Conservation (phyloP, 176 grass and related monocot species). For the Stipa capillata region DNA sequence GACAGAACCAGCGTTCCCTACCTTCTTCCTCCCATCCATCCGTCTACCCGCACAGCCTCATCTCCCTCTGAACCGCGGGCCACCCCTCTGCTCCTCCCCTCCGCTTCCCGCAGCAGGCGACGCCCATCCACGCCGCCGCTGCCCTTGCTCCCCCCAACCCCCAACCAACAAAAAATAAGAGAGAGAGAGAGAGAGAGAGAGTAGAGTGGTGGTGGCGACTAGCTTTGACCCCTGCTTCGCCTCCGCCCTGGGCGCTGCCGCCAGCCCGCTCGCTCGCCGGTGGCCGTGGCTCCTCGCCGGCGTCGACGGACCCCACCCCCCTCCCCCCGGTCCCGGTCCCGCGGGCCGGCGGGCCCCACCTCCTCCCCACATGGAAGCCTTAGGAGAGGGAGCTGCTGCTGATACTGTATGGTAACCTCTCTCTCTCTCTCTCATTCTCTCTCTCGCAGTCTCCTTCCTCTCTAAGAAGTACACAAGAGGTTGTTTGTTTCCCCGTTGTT, state of each 20-base stretch:
- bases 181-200: accelerated
- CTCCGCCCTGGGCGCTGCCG: no score
- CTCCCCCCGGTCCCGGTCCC: background rate
- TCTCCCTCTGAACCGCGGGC: background rate
- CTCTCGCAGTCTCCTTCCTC: background rate
- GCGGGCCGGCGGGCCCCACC: background rate
- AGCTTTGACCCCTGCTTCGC: background rate
- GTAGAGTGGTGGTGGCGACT: background rate
- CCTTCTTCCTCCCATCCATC: no score
- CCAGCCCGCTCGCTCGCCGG: background rate
- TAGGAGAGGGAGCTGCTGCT: background rate
- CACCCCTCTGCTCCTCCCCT: background rate
- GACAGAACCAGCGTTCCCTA: no score
- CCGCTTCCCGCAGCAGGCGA: no score
- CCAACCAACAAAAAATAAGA: no score
- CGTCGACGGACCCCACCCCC: no score
- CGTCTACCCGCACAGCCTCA: no score
- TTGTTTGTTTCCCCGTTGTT: background rate
- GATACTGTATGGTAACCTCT: constrained; percentile 6
- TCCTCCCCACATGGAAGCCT: background rate
- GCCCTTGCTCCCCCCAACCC: background rate
- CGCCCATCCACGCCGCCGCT: background rate
- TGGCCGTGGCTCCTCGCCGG: background rate
- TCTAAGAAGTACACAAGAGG: background rate
- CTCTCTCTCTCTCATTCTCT: background rate